Percentiles rank a stretch among this genome's conserved stretches.
Evolutionary conservation across 768 basidiomycete species (phyloP).

Genomic region (Leccinum subgranulosum): DNA sequence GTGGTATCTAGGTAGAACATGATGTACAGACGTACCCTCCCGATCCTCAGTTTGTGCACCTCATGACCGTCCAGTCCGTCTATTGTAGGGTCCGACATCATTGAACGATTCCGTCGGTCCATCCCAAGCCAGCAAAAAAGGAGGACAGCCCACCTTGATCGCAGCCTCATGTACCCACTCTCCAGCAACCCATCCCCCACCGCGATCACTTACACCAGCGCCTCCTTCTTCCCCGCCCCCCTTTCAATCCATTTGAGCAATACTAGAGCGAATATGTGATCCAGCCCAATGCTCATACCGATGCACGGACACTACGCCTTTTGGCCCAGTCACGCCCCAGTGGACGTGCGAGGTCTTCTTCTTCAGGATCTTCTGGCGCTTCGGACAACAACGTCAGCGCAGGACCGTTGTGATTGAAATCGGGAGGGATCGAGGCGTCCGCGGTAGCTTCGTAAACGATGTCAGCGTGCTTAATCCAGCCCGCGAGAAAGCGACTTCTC

Average conservation of each 20-base stretch:
- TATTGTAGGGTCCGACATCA: too few species aligned
- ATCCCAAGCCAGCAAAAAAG: too few species aligned
- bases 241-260: conserved; percentile 83
- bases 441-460: conserved; percentile 97
- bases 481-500: conserved; percentile 54
- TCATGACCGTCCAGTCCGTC: too few species aligned
- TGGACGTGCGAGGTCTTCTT: conserved; percentile 74
- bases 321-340: conserved; percentile 72
- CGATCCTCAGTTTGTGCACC: too few species aligned
- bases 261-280: conserved; percentile 64
- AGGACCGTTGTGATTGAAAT: conserved; percentile 56
- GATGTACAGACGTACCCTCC: too few species aligned
- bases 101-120: too few species aligned
- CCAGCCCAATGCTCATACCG: too few species aligned
- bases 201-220: conserved; percentile 76
- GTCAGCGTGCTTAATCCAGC: conserved; percentile 96
- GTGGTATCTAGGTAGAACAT: too few species aligned
- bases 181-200: too few species aligned
- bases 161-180: too few species aligned
- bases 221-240: too few species aligned
- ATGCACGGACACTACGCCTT: conserved; percentile 79
- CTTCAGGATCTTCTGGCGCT: conserved; percentile 40
- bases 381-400: conserved; percentile 30
- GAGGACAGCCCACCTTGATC: too few species aligned
- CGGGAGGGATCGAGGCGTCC: conserved; percentile 90